Conservation (phyloP, 1,284 basidiomycete species). For the Cutaneotrichosporon curvatum region DNA sequence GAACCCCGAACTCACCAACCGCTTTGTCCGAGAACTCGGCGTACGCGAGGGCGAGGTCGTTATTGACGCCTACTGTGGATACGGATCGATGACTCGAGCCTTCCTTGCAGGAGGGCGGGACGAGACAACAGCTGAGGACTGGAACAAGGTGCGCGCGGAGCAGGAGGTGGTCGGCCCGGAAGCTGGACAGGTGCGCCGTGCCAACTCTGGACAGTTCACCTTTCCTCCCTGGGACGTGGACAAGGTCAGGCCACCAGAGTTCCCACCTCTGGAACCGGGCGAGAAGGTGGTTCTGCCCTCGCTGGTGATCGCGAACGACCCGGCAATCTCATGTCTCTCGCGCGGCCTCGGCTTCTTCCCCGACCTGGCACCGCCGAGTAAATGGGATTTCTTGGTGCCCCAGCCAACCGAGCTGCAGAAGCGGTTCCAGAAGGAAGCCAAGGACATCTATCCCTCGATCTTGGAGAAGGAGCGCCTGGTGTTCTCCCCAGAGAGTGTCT, state of each 20-base stretch:
- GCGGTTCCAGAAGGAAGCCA: neutral
- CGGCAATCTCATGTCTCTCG: conserved; percentile 16
- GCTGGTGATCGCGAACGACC: conserved; percentile 29
- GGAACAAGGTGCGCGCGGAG: conserved; percentile 8
- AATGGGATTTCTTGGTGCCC: conserved; percentile 4
- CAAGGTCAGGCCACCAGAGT: neutral
- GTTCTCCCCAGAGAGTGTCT: conserved; percentile 19
- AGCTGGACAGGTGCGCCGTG: neutral
- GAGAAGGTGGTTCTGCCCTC: conserved; percentile 3
- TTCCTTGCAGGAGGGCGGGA: conserved; percentile 28
- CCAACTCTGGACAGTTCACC: neutral
- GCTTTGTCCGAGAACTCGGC: conserved; percentile 31
- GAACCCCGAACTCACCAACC: conserved; percentile 20
- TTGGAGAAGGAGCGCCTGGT: conserved; percentile 5
- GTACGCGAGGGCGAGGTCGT: conserved; percentile 32
- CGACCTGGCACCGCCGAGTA: conserved; percentile 1
- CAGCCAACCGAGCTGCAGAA: neutral
- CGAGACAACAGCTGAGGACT: conserved; percentile 12
- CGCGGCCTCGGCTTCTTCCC: conserved; percentile 20
- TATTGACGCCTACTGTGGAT: conserved; percentile 30
- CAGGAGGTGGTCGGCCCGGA: neutral
- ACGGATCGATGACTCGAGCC: conserved; percentile 29
- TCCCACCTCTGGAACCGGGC: neutral
- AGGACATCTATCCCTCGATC: conserved; percentile 7
- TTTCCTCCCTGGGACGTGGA: conserved; percentile 11